Evolutionary conservation across 1,139 yeast species (phyloP), one percentile per base, ranked within the genome.

Genomic region (Saccharomycopsis hybrid): DNA sequence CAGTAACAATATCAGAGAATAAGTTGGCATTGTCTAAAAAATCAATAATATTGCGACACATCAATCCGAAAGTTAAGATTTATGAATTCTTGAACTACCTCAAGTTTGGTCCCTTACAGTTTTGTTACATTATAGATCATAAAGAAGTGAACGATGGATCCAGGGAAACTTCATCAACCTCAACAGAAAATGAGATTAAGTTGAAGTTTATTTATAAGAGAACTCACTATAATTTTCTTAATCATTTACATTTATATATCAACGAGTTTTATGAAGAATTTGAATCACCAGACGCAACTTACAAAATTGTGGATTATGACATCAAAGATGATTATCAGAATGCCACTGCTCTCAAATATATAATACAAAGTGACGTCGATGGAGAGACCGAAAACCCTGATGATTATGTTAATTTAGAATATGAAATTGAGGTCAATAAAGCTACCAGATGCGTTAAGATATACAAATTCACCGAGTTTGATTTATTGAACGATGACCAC

Each of bases 71-170:
- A 18, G 49, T 52, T 13, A 44, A 48, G 28, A 42, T 51, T 8
- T 39, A 44, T 39, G 55, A 52, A 27, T 52, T 54, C 35, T 42
- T 54, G 33, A 52, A 52, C 36, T 47, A 46, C 39, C 25, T 54
- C 11, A 49, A 52, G 37, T 54, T 52, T 46, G 56, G 56, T 8
- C 56, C 56, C 5, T 29, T 54, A 9, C 55, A 54, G 35, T 54
- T 49, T 36, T 53, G 55, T 29, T 44, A 45, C 24, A 30, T 48
- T 2, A 18, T 39, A 4, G 29, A 36, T 11, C 44, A 48, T 18
- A 41, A 39, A 18, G 29, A 25, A 4, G 29, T 9, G 8, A 27
- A 31, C 5, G 24, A 30, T 25, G 24, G 7, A 5, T 31, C 29
- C 13, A n/a, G n/a, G n/a, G n/a, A n/a, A n/a, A n/a, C n/a, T n/a